Base-by-base conservation (phyloP, 73 alveolate genomes). In the Stentor roeselii region DNA sequence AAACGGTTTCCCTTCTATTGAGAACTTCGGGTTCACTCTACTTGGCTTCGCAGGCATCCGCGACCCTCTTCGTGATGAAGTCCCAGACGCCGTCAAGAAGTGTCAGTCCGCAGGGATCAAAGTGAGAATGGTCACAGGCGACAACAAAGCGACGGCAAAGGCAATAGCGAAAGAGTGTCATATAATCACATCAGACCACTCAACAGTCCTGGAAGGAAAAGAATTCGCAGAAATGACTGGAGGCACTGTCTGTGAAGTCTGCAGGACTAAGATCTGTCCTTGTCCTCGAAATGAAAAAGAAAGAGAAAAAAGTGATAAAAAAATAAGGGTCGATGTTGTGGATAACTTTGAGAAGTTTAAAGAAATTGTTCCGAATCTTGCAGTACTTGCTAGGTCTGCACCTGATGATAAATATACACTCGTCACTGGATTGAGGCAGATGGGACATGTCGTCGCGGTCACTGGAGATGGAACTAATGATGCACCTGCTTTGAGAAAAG, bases 391-490 rank as follows among this genome's bases (percentile, higher is more conserved):
- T 3, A 85, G 98, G 77, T 93, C 98, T 38, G 89, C 93, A 75
- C 99, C 99, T 31, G 91, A 92, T 35, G 84, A 76, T 38, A 76
- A 76, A 36, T 93, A 93, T 85, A 74, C 94, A 42, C 83, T 94
- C 6, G 97, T 94, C 2, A 86, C 95, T 60, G 98, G 98, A 0
- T 59, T 94, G 0, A 90, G 85, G 39, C 86, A 91, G 39, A 59
- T 87, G 78, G 95, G 95, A 27, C 86, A 90, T 83, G 88, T 91
- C 0, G 98, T 94, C 4, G 98, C 97, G 3, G 98, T 94, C 0
- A 94, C 98, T 21, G 95, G 95, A 35, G 96, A 91, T 82, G 96
- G 96, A 14, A 91, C 96, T 2, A 91, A 91, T 86, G 96, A 91
- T 89, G 96, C 90, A 82, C 87, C 94, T 39, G 94, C 94, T 30